Base-by-base conservation (phyloP, 23 red algal genomes). In the Agarophyton chilense region DNA sequence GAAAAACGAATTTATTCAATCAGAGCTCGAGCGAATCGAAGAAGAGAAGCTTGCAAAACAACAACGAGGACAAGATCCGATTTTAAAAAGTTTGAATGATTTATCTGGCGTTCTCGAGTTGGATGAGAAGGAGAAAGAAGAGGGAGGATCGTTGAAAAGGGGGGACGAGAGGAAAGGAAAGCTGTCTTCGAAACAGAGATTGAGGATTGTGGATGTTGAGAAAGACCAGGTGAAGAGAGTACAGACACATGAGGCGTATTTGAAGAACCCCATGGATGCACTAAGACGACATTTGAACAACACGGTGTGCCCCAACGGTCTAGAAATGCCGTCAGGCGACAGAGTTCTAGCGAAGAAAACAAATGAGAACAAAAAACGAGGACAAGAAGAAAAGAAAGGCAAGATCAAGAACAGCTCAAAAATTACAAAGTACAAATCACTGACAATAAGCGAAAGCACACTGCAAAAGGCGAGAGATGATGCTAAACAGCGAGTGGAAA, bases 211-310 rank as follows among this genome's bases (percentile, higher is more conserved):
- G 1, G 29, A 39, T 17, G 50, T 13, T 1, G 77, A 80, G 25
- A 56, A 50, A 19, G 77, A 52, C 4, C 77, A 80, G 35, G 35
- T 80, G 1, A n/a, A 22, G 31, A 40, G 77, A 19, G 77, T 80
- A 22, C 50, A 41, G 22, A 56, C 50, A 14, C 77, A 80, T 19
- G 44, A 52, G 17, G 77, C 77, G 33, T 80, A 31, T 19, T 21
- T 52, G 21, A 36, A 80, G 9, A 80, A 55, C 77, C 51, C 51
- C 12, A 55, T 80, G 54, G 77, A 80, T 10, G 77, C 77, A 19
- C 50, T 80, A 18, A 52, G 51, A 58, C 35, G 19, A 17, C 77
- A 80, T 50, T 28, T 80, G 0, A 58, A 40, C 77, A 80, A 80
- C 51, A 80, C 46, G 2, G 77, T 80, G 41, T 49, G 68, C 41